Base-by-base conservation (phyloP, 2,329 filamentous ascomycete genomes). In the Colletotrichum falcatum region DNA sequence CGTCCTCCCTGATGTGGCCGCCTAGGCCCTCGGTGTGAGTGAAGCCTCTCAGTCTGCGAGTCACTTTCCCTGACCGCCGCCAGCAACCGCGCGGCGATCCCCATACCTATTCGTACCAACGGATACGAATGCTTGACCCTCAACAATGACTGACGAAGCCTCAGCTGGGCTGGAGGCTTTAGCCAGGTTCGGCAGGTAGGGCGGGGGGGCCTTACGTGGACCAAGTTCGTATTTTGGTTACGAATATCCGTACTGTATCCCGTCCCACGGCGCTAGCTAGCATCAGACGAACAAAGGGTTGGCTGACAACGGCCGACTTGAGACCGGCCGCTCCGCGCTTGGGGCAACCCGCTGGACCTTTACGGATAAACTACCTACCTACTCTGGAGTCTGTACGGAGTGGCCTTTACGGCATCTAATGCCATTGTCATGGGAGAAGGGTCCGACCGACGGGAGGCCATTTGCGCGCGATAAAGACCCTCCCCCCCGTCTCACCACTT, bases 401-500 rank as follows among this genome's bases (percentile, higher is more conserved):
- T n/a, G n/a, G n/a, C n/a, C n/a, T n/a, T n/a, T n/a, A n/a, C n/a
- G n/a, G n/a, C 7, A 33, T 3, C 18, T 20, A n/a, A n/a, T 71
- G 58, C 58, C 46, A 68, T 68, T 55, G 39, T 44, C 35, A 44
- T 44, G 44, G 33, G 35, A 35, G 46, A 61, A 67, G 46, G 37
- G 64, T 44, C 30, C 30, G 30, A 3, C 58, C 49, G 58, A 53
- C 53, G 49, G 56, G 44, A 61, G 51, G 18, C 58, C 63, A 49
- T 16, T 55, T 46, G 42, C 44, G 49, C 35, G 54, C 56, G 48
- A 70, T 44, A 23, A 61, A 55, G 42, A 58, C 67, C 23, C 51
- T 49, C 64, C 58, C 67, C 23, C 51, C 56, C 64, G 65, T 70
- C 60, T 70, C 69, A 70, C 69, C 65, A 65, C 59, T 65, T 58